These are phyloP conservation scores for Rhamnella rubrinervis DNA, from an alignment of 331 rosid genomes.

Conservation along the genomic window DNA sequence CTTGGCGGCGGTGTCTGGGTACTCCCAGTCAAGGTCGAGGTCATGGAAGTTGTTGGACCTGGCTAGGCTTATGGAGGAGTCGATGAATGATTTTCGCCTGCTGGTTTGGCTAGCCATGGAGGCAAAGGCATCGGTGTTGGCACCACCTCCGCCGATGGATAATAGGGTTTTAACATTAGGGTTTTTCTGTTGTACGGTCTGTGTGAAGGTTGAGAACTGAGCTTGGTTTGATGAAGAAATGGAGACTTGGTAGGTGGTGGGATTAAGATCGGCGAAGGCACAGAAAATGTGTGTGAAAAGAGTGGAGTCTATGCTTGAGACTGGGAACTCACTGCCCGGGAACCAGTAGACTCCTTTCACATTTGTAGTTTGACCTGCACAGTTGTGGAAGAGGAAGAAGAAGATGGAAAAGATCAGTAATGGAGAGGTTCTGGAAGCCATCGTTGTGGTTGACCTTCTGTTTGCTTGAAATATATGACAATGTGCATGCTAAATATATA, in stretches of 20 bases:
- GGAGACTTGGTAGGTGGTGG: constrained; percentile 38
- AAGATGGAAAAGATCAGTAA: background rate
- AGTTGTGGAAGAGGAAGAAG: constrained; percentile 13
- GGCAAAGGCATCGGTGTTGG: constrained; percentile 9
- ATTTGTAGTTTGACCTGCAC: constrained; percentile 22
- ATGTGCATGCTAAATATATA: too few species aligned
- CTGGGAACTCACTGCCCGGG: constrained; percentile 26
- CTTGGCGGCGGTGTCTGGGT: constrained; percentile 29
- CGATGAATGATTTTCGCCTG: constrained; percentile 43
- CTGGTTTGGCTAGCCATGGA: constrained; percentile 46
- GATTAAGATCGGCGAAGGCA: constrained; percentile 50
- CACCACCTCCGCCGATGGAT: constrained; percentile 59
- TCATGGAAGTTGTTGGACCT: constrained; percentile 50
- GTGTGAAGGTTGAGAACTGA: constrained; percentile 45
- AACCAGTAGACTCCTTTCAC: constrained; percentile 40
- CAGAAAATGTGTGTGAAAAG: constrained; percentile 48
- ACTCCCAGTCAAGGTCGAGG: constrained; percentile 70
- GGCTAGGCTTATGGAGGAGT: constrained; percentile 53
- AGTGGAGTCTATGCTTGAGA: constrained; percentile 28
- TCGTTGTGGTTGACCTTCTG: constrained; percentile 5
- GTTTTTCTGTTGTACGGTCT: constrained; percentile 44
- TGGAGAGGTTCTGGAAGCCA: constrained; percentile 16
- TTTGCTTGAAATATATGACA: too few species aligned
- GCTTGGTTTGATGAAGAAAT: constrained; percentile 35
- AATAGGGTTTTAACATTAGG: constrained; percentile 54